These are phyloP conservation scores for Dorcoceras hygrometricum DNA, from an alignment of 257 asterid genomes.

Conservation along the genomic window DNA sequence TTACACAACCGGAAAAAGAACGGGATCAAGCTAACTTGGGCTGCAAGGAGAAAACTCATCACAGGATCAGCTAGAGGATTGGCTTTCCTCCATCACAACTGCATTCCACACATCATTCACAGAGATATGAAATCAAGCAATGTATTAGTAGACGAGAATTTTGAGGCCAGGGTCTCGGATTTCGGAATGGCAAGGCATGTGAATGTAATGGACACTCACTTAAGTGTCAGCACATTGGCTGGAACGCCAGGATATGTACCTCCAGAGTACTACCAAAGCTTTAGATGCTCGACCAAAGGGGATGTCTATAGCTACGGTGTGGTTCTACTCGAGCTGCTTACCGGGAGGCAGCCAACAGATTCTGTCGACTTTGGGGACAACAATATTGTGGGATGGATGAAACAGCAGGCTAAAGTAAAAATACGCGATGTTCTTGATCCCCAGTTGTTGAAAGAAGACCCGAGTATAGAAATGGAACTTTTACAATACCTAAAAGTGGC, in stretches of 20 bases:
- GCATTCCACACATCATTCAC: constrained; percentile 89
- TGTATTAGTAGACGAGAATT: constrained; percentile 72
- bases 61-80: constrained; percentile 87
- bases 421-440: constrained; percentile 74
- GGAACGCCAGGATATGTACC: constrained; percentile 98
- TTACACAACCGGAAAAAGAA: constrained; percentile 56
- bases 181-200: constrained; percentile 92
- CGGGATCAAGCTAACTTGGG: constrained; percentile 75
- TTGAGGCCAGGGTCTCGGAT: constrained; percentile 90
- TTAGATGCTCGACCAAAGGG: constrained; percentile 78
- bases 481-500: constrained; percentile 74
- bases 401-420: constrained; percentile 55
- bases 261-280: constrained; percentile 93
- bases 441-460: constrained; percentile 59
- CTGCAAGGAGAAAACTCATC: constrained; percentile 70
- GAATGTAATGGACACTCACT: constrained; percentile 88
- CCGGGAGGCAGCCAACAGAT: constrained; percentile 81
- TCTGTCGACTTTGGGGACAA: constrained; percentile 90
- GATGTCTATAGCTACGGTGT: constrained; percentile 96
- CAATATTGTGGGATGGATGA: constrained; percentile 93
- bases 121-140: constrained; percentile 98
- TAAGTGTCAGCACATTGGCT: constrained; percentile 89
- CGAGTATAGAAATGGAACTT: constrained; percentile 67
- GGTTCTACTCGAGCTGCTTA: constrained; percentile 80
- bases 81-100: constrained; percentile 84